Evolutionary conservation across 2,329 filamentous ascomycete genomes (phyloP), one percentile per base, ranked within the genome.

Genomic region (Ophiocordyceps australis): DNA sequence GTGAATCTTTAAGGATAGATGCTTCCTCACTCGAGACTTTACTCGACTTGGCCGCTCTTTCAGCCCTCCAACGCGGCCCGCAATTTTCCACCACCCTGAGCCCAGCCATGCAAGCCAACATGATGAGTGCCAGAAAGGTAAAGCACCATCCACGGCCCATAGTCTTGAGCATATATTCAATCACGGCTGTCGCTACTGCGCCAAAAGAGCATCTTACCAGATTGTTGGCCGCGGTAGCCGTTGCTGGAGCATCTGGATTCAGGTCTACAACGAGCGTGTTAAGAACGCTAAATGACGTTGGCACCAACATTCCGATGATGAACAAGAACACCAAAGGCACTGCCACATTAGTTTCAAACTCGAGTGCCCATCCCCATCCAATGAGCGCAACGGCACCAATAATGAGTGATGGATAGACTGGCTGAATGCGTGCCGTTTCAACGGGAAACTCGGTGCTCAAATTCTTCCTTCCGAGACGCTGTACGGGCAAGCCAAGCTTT

Each of bases 91-190:
- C 49, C 4, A 64, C 32, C 38, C 48, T 56, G 25, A 73, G 42
- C 9, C 57, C 42, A 1, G 65, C 67, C 17, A 59, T 55, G 28
- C 56, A 50, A 3, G 49, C 42, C 2, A 57, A 40, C 31, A 63
- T 59, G 5, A 71, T 42, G 17, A 69, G 38, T 2, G 57, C 59
- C 28, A 71, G 53, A 24, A 73, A 59, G 0, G 65, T 72, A 30
- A 63, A 74, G n/a, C 58, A 62, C 67, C 69, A 74, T 0, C 69
- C 71, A 16, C 58, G 43, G 4, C 71, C 71, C 49, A 74, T 59
- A 0, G 45, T 48, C 6, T 47, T 33, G 16, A 75, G 58, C 55
- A 76, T 66, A 26, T 57, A 49, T 26, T 70, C 58, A 20, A 77
- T 65, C 7, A 70, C 52, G 0, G 65, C 66, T 14, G 67, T 70